Evolutionary conservation across 345 rosid species (phyloP).

Genomic region (Abelmoschus esculentus): DNA sequence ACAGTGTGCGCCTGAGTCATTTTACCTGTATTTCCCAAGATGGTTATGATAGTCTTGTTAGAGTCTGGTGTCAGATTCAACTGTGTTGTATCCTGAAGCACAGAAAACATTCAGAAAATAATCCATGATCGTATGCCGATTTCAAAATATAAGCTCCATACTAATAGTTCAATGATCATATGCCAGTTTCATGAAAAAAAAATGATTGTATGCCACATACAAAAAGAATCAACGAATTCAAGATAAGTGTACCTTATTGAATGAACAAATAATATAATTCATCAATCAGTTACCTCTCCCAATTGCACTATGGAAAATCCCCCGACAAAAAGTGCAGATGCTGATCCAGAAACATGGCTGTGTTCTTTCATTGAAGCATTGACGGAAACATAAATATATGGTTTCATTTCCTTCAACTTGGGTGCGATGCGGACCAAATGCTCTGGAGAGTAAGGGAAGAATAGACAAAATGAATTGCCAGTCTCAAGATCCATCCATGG

Average conservation of each 20-base stretch:
- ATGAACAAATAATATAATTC: background rate
- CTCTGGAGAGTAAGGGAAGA: slow-evolving; percentile 88
- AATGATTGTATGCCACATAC: too few relatives aligned
- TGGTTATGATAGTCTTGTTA: slow-evolving; percentile 51
- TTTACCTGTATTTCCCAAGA: slow-evolving; percentile 80
- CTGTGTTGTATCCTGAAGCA: slow-evolving; percentile 42
- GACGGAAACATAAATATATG: slow-evolving; percentile 50
- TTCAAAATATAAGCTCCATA: background rate
- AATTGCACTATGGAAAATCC: slow-evolving; percentile 70
- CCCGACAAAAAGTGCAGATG: slow-evolving; percentile 77
- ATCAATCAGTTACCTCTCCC: slow-evolving; percentile 47
- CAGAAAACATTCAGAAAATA: background rate
- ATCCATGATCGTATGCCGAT: background rate
- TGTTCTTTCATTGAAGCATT: slow-evolving; percentile 52
- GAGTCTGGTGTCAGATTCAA: slow-evolving; percentile 55
- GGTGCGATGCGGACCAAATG: slow-evolving; percentile 56
- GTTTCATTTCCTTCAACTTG: slow-evolving; percentile 43
- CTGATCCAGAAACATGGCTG: slow-evolving; percentile 56
- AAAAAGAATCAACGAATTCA: background rate
- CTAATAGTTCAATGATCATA: slow-evolving; percentile 6
- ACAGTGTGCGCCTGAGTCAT: background rate
- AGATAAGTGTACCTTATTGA: background rate
- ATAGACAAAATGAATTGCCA: slow-evolving; percentile 56
- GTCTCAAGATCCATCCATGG: slow-evolving; percentile 58
- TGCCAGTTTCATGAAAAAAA: too few relatives aligned